Percentiles rank a stretch among this genome's conserved stretches.
phyloP scores from a whole-genome alignment of 2,329 filamentous ascomycete genomes.

The Clonostachys solani region DNA sequence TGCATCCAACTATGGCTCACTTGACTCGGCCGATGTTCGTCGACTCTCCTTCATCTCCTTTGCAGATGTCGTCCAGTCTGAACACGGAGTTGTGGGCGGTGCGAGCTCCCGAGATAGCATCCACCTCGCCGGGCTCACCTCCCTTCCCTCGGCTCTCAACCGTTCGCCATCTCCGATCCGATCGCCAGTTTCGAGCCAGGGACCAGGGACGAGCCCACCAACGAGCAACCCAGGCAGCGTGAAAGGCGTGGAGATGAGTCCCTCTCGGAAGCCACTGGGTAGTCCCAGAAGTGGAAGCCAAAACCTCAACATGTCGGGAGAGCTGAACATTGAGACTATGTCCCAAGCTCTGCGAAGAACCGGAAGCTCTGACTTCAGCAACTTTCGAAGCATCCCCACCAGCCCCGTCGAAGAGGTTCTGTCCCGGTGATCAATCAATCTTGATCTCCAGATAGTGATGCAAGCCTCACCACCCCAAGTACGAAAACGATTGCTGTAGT shows the following conservation, averaged over 20 bases:
- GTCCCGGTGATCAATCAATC: too few relatives aligned
- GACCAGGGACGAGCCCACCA: conserved; percentile 66
- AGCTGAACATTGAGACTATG: conserved; percentile 92
- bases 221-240: conserved; percentile 72
- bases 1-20: conserved; percentile 70
- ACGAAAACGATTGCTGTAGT: too few relatives aligned
- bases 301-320: conserved; percentile 45
- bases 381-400: conserved; percentile 48
- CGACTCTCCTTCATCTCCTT: conserved; percentile 95
- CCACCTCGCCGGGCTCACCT: conserved; percentile 64
- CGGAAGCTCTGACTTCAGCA: conserved; percentile 72
- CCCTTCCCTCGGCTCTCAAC: conserved; percentile 46
- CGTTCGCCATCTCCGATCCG: conserved; percentile 77
- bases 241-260: conserved; percentile 70
- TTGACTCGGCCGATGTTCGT: conserved; percentile 73
- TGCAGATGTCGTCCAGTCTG: conserved; percentile 87
- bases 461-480: too few relatives aligned
- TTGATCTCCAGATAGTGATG: too few relatives aligned
- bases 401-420: conserved; percentile 46
- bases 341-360: conserved; percentile 81
- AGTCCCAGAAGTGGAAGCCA: conserved; percentile 57
- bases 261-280: conserved; percentile 52
- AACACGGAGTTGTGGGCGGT: conserved; percentile 57
- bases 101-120: conserved; percentile 63
- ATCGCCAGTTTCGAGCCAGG: conserved; percentile 72